Conservation (phyloP, 2,329 filamentous ascomycete species). For the Myriosclerotinia curreyana region DNA sequence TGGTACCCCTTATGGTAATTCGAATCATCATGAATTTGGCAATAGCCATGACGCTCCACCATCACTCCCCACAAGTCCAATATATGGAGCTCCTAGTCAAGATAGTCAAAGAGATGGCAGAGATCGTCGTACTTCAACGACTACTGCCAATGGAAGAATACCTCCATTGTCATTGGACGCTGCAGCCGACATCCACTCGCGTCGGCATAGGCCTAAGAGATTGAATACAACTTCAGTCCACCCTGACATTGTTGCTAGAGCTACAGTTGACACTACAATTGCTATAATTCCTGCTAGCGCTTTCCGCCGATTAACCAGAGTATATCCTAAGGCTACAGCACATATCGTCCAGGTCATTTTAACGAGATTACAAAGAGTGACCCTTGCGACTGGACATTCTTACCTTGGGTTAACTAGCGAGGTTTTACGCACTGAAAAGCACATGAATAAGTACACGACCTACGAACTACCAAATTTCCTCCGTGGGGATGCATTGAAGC, state of each 20-base stretch:
- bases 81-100: conserved; percentile 35
- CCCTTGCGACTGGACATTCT: conserved; percentile 87
- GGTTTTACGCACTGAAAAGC: conserved; percentile 86
- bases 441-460: conserved; percentile 88
- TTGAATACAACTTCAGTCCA: conserved; percentile 72
- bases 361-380: conserved; percentile 90
- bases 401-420: conserved; percentile 91
- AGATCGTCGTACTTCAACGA: conserved; percentile 34
- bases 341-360: conserved; percentile 98
- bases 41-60: conserved; percentile 37
- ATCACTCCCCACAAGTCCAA: conserved; percentile 38
- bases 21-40: conserved; percentile 23
- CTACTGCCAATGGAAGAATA: conserved; percentile 48
- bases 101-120: conserved; percentile 55
- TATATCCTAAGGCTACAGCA: conserved; percentile 93
- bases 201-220: conserved; percentile 43
- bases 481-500: conserved; percentile 74
- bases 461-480: conserved; percentile 90
- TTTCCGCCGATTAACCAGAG: conserved; percentile 84
- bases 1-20: conserved; percentile 29
- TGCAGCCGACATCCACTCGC: conserved; percentile 32
- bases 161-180: conserved; percentile 72
- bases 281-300: conserved; percentile 97
- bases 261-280: conserved; percentile 94
- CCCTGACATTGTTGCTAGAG: conserved; percentile 94